Conservation (phyloP, 257 asterid genomes). For the Ligustrum vulgare region DNA sequence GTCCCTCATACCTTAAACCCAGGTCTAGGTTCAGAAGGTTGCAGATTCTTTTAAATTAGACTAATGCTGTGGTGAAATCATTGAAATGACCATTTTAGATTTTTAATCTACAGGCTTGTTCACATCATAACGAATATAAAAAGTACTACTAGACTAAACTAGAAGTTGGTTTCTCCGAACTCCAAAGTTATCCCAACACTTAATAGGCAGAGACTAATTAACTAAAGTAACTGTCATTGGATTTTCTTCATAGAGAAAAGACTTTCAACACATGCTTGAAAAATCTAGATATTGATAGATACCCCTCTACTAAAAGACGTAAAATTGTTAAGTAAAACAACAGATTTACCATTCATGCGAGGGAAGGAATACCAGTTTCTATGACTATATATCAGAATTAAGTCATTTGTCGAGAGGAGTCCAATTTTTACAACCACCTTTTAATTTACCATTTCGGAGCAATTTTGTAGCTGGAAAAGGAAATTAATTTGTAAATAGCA, state of each 20-base stretch:
- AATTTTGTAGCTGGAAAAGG: slow-evolving; percentile 9
- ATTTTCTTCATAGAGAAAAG: background rate
- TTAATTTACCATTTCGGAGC: background rate
- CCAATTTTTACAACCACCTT: slow-evolving; percentile 6
- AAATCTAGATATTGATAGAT: background rate
- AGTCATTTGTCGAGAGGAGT: background rate
- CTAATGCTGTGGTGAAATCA: background rate
- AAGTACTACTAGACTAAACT: background rate
- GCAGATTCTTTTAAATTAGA: background rate
- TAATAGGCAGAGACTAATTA: background rate
- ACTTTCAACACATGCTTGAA: background rate
- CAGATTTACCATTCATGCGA: background rate
- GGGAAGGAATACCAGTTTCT: background rate
- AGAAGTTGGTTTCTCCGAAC: background rate
- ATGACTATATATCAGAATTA: background rate
- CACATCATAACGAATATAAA: background rate
- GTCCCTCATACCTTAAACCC: background rate
- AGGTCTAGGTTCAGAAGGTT: background rate
- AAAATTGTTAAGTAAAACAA: background rate
- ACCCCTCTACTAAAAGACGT: background rate
- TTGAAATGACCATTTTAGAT: background rate
- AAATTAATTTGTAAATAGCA: background rate
- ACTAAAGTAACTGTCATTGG: background rate
- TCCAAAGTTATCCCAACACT: background rate
- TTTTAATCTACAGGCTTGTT: background rate